phyloP scores from a whole-genome alignment of 352 stramenopile genomes.

The Blastocystis sp. region DNA sequence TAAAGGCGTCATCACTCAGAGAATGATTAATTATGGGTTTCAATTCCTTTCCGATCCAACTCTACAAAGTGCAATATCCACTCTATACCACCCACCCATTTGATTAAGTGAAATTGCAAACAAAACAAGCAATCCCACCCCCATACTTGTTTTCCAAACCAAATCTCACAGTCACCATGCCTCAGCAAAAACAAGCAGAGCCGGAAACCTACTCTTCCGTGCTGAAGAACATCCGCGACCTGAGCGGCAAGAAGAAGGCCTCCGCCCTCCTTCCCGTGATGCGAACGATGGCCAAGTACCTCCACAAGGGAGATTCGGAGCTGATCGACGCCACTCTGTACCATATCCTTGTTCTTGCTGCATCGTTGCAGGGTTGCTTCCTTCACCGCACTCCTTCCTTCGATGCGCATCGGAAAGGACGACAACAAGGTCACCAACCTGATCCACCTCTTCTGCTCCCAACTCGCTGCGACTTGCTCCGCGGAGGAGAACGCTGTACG shows the following conservation, averaged over 20 bases:
- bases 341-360: constrained; percentile 26
- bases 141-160: too few species aligned
- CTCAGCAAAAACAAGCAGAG: neutral
- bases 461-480: neutral
- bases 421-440: constrained; percentile 52
- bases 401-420: constrained; percentile 27
- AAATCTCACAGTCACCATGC: neutral
- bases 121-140: too few species aligned
- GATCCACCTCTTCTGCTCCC: constrained; percentile 39
- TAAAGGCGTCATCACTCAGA: too few species aligned
- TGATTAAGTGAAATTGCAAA: too few species aligned
- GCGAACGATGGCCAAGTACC: constrained; percentile 52
- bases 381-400: constrained; percentile 2
- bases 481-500: constrained; percentile 23
- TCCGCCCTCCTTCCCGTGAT: constrained; percentile 51
- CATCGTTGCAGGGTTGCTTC: neutral
- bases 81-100: too few species aligned
- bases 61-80: too few species aligned
- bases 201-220: constrained; percentile 44
- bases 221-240: constrained; percentile 16
- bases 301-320: constrained; percentile 23
- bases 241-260: constrained; percentile 34
- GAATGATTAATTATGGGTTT: too few species aligned
- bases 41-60: too few species aligned
- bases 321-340: neutral